Base-by-base conservation (phyloP, 371 early-diverging fungal genomes). In the Zancudomyces culisetae region DNA sequence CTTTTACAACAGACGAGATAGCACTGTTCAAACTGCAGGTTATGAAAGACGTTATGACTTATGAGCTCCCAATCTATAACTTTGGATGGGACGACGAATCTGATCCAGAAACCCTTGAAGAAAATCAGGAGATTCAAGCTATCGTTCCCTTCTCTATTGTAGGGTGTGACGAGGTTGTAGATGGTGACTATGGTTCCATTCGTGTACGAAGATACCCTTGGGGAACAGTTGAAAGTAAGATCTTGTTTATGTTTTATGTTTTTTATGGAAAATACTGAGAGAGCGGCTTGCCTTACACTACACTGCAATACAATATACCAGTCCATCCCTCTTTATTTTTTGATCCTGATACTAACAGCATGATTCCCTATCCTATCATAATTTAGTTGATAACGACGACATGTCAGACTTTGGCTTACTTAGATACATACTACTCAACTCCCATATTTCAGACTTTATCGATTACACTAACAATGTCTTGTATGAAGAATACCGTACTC, bases 191-290 rank as follows among this genome's bases (percentile, higher is more conserved):
- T 12, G 66, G 80, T n/a, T 66, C 68, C 2, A 60, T 95, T 27
- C 81, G 98, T 43, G 98, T 93, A 51, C 79, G 99, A 49, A 89
- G 83, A 60, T 99, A 98, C 65, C 95, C 94, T n/a, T 99, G 99
- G 99, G 99, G 99, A 60, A 77, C 90, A 50, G 92, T 98, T 28
- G 94, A 97, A 69, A 84, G 88, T 47, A 84, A 81, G 47, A 81
- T 84, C 53, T 76, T 79, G 12, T 76, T 85, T 60, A 90, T 94
- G 64, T 94, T 89, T 60, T 99, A 99, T 62, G 97, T 98, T 69
- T n/a, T n/a, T n/a, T n/a, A n/a, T n/a, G n/a, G n/a, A n/a, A n/a
- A n/a, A n/a, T n/a, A n/a, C n/a, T n/a, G n/a, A n/a, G n/a, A n/a
- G n/a, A n/a, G n/a, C n/a, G n/a, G n/a, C n/a, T n/a, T n/a, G n/a